Conservation (phyloP, 2,329 filamentous ascomycete species). For the Talaromyces sp. region DNA sequence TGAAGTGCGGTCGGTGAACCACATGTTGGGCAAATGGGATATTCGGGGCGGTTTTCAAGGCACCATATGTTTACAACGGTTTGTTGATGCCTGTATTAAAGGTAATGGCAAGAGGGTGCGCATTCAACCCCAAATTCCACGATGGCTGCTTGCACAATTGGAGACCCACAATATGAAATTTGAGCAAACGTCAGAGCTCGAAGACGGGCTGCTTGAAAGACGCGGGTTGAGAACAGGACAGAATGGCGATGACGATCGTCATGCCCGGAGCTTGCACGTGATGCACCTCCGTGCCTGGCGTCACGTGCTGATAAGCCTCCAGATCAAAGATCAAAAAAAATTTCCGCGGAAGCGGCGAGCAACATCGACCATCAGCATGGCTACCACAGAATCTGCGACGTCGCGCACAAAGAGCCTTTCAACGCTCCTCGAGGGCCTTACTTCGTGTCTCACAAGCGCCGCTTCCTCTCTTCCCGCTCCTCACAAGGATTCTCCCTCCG, state of each 20-base stretch:
- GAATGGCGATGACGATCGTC: conserved; percentile 7
- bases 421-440: conserved; percentile 37
- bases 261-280: conserved; percentile 8
- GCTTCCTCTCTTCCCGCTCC: conserved; percentile 38
- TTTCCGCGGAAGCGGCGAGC: conserved; percentile 1
- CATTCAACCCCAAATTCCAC: background rate
- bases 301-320: conserved; percentile 17
- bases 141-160: background rate
- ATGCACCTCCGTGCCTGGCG: background rate
- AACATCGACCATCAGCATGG: conserved; percentile 28
- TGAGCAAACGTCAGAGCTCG: background rate
- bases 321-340: conserved; percentile 9
- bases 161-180: background rate
- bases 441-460: conserved; percentile 37
- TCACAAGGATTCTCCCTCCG: conserved; percentile 47
- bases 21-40: conserved; percentile 35
- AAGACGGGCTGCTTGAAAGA: background rate
- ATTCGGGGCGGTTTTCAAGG: conserved; percentile 1
- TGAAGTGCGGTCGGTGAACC: conserved; percentile 34
- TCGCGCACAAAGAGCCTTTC: conserved; percentile 31
- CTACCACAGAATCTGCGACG: conserved; percentile 22
- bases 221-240: conserved; percentile 5
- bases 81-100: background rate
- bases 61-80: conserved; percentile 15
- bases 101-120: background rate